Percentiles rank a stretch among this genome's conserved stretches.
Conservation (phyloP, 2,329 filamentous ascomycete species). For the Cercospora zeina region DNA sequence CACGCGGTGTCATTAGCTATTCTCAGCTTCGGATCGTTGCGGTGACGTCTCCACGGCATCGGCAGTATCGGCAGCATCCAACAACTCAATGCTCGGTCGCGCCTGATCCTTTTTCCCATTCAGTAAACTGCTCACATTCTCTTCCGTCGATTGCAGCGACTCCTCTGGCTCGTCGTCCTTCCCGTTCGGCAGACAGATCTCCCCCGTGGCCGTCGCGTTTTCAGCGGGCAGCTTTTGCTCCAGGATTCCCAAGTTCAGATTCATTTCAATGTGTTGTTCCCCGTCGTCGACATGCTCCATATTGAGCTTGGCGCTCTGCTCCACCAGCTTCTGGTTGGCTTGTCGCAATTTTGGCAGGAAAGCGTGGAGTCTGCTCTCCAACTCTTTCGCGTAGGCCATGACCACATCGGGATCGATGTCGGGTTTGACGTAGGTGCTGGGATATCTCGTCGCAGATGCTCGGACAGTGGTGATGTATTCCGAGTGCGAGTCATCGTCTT, state of each 20-base stretch:
- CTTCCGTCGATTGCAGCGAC: not conserved
- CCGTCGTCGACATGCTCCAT: constrained; percentile 40
- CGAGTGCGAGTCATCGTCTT: constrained; percentile 15
- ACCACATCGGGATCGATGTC: constrained; percentile 22
- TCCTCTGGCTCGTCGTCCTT: not conserved
- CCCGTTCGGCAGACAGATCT: not conserved
- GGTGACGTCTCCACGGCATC: not conserved
- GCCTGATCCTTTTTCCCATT: not conserved
- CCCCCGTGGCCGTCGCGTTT: not conserved
- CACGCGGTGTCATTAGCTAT: not conserved
- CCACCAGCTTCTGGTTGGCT: constrained; percentile 36
- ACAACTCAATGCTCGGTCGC: not conserved
- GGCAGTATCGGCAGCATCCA: constrained; percentile 4
- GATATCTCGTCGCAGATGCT: not conserved
- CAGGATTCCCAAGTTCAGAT: constrained; percentile 40
- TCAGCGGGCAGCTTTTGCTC: constrained; percentile 30
- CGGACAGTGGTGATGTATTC: not conserved
- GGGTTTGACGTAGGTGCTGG: constrained; percentile 12
- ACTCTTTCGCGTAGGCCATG: constrained; percentile 27
- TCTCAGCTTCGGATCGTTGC: not conserved
- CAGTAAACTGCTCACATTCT: not conserved
- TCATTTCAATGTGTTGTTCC: constrained; percentile 42
- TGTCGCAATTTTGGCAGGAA: constrained; percentile 39
- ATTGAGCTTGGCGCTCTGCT: constrained; percentile 30
- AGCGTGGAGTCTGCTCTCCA: constrained; percentile 34